phyloP scores from a whole-genome alignment of 495 filamentous ascomycete genomes.

The Ramalina intermedia region DNA sequence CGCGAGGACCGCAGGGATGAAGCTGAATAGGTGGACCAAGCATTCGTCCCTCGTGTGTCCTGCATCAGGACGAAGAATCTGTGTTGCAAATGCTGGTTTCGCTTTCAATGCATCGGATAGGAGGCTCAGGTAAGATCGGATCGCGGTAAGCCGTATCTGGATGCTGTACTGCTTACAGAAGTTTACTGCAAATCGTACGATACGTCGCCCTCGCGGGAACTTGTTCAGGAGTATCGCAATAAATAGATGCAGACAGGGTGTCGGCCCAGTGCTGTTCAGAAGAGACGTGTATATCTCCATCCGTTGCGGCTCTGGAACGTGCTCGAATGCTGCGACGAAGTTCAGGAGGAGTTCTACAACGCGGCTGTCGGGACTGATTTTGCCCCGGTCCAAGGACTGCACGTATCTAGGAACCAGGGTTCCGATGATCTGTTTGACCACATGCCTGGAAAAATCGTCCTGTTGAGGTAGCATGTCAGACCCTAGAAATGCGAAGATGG shows the following conservation, averaged over 20 bases:
- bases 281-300: conserved; percentile 67
- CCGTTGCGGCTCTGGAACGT: conserved; percentile 75
- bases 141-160: conserved; percentile 43
- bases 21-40: conserved; percentile 44
- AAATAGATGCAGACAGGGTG: conserved; percentile 66
- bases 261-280: conserved; percentile 60
- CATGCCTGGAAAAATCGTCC: conserved; percentile 89
- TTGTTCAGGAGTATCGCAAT: conserved; percentile 57
- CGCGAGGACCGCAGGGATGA: conserved; percentile 39
- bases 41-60: conserved; percentile 44
- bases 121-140: conserved; percentile 54
- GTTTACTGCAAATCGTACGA: conserved; percentile 32
- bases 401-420: conserved; percentile 86
- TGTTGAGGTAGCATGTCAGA: conserved; percentile 73
- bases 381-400: conserved; percentile 63
- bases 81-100: conserved; percentile 51
- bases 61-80: conserved; percentile 49
- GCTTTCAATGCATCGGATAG: conserved; percentile 57
- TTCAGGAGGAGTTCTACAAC: conserved; percentile 77
- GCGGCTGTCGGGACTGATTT: conserved; percentile 59
- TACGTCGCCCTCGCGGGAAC: conserved; percentile 36
- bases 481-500: conserved; percentile 96
- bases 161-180: conserved; percentile 36
- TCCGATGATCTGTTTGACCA: conserved; percentile 76
- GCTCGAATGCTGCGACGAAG: conserved; percentile 88